Conservation (phyloP, 192 early-diverging fungal species). For the Coemansia sp. region DNA sequence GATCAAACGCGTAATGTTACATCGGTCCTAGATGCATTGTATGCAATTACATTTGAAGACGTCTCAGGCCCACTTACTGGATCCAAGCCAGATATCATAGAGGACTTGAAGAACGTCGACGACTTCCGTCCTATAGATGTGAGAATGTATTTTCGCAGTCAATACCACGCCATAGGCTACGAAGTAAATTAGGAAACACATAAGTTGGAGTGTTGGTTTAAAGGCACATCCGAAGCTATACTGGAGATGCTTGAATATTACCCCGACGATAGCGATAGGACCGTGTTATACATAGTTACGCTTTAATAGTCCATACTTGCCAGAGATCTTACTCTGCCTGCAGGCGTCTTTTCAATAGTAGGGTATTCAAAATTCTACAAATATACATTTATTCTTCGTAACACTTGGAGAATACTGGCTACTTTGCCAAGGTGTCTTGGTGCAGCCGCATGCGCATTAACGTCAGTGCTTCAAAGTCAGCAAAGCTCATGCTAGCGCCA, state of each 20-base stretch:
- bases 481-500: constrained; percentile 34
- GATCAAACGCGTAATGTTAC: neutral
- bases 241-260: neutral
- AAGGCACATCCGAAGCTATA: no score
- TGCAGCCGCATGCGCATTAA: constrained; percentile 49
- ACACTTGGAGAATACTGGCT: neutral
- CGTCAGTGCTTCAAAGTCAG: constrained; percentile 48
- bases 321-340: no score
- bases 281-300: neutral
- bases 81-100: no score
- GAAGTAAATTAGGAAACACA: no score
- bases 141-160: no score
- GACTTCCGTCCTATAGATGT: no score
- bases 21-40: no score
- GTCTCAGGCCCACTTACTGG: no score
- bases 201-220: no score
- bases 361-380: neutral
- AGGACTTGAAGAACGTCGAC: no score
- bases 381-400: neutral
- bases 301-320: neutral
- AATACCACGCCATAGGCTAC: no score
- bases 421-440: constrained; percentile 3
- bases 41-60: no score
- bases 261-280: neutral
- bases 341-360: neutral